These are phyloP conservation scores for Physcomitrellopsis africana DNA, from an alignment of 225 moss, liverwort and hornwort species.

Conservation along the genomic window DNA sequence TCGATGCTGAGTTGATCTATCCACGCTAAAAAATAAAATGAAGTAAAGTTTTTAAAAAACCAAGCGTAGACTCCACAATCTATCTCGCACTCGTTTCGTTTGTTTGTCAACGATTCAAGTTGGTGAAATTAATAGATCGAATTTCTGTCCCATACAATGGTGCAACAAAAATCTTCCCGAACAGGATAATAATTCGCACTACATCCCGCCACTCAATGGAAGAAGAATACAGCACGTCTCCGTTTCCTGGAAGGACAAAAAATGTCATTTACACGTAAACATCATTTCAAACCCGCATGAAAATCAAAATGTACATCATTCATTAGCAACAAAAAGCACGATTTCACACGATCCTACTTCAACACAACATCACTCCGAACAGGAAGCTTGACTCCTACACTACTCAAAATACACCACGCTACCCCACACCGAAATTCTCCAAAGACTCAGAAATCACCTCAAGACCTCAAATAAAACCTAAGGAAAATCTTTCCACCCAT, in stretches of 20 bases:
- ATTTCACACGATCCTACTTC: not conserved
- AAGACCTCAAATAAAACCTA: not conserved
- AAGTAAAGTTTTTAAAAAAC: not conserved
- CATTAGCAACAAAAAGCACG: not conserved
- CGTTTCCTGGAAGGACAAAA: constrained; percentile 2
- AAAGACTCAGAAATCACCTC: not conserved
- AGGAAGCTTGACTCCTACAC: not conserved
- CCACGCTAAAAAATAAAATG: not conserved
- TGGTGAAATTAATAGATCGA: not conserved
- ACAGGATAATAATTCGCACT: not conserved
- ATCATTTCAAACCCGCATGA: not conserved
- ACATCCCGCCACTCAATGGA: not conserved
- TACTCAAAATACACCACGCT: not conserved
- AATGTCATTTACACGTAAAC: not conserved
- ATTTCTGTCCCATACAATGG: not conserved
- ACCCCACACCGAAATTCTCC: not conserved
- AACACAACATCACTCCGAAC: constrained; percentile 3
- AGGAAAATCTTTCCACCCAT: not conserved
- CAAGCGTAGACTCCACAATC: not conserved
- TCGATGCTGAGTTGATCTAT: constrained; percentile 58
- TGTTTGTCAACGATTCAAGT: constrained; percentile 8
- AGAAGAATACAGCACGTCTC: constrained; percentile 13
- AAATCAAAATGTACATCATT: not conserved
- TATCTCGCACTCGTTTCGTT: not conserved
- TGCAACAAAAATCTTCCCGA: not conserved